Evolutionary conservation across 2,329 filamentous ascomycete genomes (phyloP).

Genomic region (Colletotrichum agaves): DNA sequence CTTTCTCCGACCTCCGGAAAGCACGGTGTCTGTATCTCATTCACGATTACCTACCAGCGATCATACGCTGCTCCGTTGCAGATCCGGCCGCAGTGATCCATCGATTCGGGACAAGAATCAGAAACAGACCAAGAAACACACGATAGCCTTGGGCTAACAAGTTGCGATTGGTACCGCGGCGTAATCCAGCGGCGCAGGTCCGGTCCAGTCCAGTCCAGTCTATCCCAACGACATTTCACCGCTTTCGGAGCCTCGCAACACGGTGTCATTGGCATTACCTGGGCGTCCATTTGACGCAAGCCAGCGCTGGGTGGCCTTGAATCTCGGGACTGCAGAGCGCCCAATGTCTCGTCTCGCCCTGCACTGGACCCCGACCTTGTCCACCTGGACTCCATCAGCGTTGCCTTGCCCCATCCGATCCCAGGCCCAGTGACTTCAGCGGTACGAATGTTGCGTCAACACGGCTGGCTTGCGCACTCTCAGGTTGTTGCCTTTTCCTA

Average conservation of each 20-base stretch:
- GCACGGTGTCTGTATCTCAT: conserved; percentile 9
- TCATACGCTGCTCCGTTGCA: conserved; percentile 26
- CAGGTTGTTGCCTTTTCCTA: conserved; percentile 27
- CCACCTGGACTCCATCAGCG: conserved; percentile 26
- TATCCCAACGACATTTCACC: conserved; percentile 9
- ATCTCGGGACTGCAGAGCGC: conserved; percentile 15
- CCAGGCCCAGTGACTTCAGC: conserved; percentile 4
- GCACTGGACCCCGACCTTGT: conserved; percentile 26
- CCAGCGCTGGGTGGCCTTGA: conserved; percentile 9
- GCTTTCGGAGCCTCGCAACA: conserved; percentile 34
- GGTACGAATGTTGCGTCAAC: neutral
- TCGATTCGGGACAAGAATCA: conserved; percentile 23
- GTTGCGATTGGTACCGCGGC: neutral
- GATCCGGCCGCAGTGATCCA: conserved; percentile 30
- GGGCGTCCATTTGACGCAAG: conserved; percentile 24
- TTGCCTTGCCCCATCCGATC: conserved; percentile 33
- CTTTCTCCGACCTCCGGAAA: neutral
- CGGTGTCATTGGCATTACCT: conserved; percentile 31
- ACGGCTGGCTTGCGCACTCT: conserved; percentile 21
- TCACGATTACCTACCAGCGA: conserved; percentile 7
- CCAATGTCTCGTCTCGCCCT: conserved; percentile 28
- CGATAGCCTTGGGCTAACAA: neutral
- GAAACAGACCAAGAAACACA: conserved; percentile 16
- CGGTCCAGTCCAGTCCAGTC: conserved; percentile 22
- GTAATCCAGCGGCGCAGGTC: conserved; percentile 5